phyloP scores from a whole-genome alignment of 1,139 yeast genomes.

The Tardiomyces depauwii region DNA sequence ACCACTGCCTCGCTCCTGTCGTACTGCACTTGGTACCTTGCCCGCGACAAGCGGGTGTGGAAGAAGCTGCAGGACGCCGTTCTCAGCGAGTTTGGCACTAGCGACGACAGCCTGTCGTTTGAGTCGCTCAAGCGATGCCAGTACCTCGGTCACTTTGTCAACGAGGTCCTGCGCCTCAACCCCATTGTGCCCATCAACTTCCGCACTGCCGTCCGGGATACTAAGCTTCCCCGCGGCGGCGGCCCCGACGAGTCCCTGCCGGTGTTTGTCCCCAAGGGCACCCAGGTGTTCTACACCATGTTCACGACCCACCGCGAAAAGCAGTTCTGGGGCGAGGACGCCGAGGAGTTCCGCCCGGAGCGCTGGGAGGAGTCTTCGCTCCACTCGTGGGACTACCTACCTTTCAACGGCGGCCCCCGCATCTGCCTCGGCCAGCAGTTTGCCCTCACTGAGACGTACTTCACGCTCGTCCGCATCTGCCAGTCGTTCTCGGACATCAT shows the following conservation, averaged over 20 bases:
- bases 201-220: conserved; percentile 31
- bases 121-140: conserved; percentile 39
- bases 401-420: conserved; percentile 46
- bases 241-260: conserved; percentile 17
- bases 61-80: conserved; percentile 12
- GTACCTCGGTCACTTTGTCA: conserved; percentile 36
- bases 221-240: conserved; percentile 19
- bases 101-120: conserved; percentile 23
- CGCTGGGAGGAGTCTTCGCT: conserved; percentile 29
- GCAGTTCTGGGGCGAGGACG: conserved; percentile 37
- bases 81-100: conserved; percentile 13
- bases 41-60: conserved; percentile 33
- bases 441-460: conserved; percentile 44
- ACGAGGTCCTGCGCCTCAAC: conserved; percentile 40
- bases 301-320: conserved; percentile 31
- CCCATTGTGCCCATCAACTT: conserved; percentile 45
- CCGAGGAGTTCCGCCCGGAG: conserved; percentile 36
- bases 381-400: conserved; percentile 20
- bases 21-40: conserved; percentile 34
- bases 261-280: conserved; percentile 7
- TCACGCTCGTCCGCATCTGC: conserved; percentile 32
- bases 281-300: conserved; percentile 3
- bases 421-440: conserved; percentile 48
- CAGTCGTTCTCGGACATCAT: conserved; percentile 16
- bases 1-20: conserved; percentile 42